Percentiles rank a stretch among this genome's conserved stretches.
These are phyloP conservation scores for Zopfochytrium polystomum DNA, from an alignment of 371 early-diverging fungal species.

Conservation along the genomic window DNA sequence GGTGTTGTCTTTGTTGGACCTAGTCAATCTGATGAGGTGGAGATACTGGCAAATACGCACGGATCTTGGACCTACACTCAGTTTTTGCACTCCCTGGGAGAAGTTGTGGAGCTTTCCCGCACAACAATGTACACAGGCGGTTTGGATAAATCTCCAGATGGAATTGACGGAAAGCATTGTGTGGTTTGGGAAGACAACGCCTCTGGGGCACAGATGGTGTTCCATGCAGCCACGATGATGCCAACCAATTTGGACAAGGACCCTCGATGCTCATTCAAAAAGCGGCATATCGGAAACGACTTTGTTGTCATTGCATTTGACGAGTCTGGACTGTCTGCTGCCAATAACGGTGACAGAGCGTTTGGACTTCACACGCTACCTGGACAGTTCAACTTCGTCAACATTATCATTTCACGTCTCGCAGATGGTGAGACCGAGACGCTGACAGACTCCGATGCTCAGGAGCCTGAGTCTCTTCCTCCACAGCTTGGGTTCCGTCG, in stretches of 20 bases:
- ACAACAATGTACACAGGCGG: slow-evolving; percentile 82
- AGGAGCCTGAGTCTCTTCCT: no score
- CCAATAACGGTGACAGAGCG: no score
- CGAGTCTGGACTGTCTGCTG: slow-evolving; percentile 68
- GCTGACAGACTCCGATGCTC: no score
- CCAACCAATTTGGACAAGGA: slow-evolving; percentile 74
- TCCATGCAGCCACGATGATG: slow-evolving; percentile 93
- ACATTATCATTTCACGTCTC: slow-evolving; percentile 76
- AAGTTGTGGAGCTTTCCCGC: slow-evolving; percentile 63
- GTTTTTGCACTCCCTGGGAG: no score
- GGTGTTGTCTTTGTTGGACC: slow-evolving; percentile 89
- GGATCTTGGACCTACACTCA: slow-evolving; percentile 83
- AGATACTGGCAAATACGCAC: slow-evolving; percentile 79
- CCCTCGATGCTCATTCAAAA: slow-evolving; percentile 75
- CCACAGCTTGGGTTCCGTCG: no score
- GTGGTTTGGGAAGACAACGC: slow-evolving; percentile 79
- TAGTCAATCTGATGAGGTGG: slow-evolving; percentile 74
- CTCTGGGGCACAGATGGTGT: slow-evolving; percentile 76
- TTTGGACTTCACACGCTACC: slow-evolving; percentile 87
- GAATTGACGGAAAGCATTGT: slow-evolving; percentile 80
- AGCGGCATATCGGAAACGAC: slow-evolving; percentile 95
- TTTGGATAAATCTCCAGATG: slow-evolving; percentile 76
- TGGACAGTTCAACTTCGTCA: slow-evolving; percentile 91
- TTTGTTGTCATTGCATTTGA: slow-evolving; percentile 90
- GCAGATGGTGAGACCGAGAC: no score